phyloP scores from a whole-genome alignment of 164 flowering plant species.

The Dillenia suffruticosa region DNA sequence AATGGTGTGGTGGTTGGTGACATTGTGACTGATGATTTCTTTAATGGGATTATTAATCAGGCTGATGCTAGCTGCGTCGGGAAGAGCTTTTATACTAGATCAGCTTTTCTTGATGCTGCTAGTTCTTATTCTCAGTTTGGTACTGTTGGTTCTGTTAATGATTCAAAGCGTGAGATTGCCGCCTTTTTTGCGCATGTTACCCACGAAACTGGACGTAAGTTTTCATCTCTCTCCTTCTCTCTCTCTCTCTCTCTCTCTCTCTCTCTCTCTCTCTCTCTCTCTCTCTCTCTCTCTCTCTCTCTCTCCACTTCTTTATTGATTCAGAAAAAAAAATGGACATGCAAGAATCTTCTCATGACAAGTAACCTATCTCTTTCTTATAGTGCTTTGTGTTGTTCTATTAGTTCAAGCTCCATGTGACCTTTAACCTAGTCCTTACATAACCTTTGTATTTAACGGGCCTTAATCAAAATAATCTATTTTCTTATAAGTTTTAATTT shows the following conservation, averaged over 20 bases:
- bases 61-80: slow-evolving; percentile 40
- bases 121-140: slow-evolving; percentile 43
- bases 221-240: background rate
- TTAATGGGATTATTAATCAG: slow-evolving; percentile 32
- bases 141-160: slow-evolving; percentile 31
- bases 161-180: slow-evolving; percentile 61
- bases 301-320: too few species aligned
- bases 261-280: background rate
- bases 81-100: slow-evolving; percentile 44
- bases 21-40: slow-evolving; percentile 38
- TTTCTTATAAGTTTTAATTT: too few species aligned
- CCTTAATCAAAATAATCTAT: too few species aligned
- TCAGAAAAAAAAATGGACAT: background rate
- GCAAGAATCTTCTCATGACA: background rate
- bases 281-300: background rate
- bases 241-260: background rate
- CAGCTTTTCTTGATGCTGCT: slow-evolving; percentile 38
- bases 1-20: slow-evolving; percentile 24
- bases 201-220: slow-evolving; percentile 63
- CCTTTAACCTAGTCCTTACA: too few species aligned
- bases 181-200: slow-evolving; percentile 64
- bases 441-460: too few species aligned
- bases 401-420: too few species aligned
- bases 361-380: too few species aligned
- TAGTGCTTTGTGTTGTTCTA: too few species aligned